Evolutionary conservation across 352 stramenopile genomes (phyloP).

Genomic region (Pythium plurisporium): DNA sequence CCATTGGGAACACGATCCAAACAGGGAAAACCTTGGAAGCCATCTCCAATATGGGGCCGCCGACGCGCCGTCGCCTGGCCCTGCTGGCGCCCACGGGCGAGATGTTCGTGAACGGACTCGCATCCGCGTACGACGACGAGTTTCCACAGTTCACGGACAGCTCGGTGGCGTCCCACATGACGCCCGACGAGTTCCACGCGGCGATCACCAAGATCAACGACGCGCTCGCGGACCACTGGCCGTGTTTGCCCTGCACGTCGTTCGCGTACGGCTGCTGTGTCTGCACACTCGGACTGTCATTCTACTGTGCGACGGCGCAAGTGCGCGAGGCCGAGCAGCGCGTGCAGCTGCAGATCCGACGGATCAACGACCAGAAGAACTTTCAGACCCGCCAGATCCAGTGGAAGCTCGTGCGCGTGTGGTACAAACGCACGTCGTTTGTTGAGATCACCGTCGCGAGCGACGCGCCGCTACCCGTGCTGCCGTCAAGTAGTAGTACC

Average conservation of each 20-base stretch:
- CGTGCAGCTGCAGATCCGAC: slow-evolving; percentile 58
- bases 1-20: background rate
- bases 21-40: background rate
- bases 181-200: slow-evolving; percentile 55
- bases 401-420: slow-evolving; percentile 62
- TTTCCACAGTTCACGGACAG: slow-evolving; percentile 42
- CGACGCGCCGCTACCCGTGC: slow-evolving; percentile 10
- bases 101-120: slow-evolving; percentile 75
- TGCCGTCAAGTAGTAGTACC: no score
- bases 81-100: slow-evolving; percentile 61
- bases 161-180: slow-evolving; percentile 42
- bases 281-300: slow-evolving; percentile 72
- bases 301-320: slow-evolving; percentile 76
- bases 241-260: slow-evolving; percentile 72
- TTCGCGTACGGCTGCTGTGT: slow-evolving; percentile 82
- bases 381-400: slow-evolving; percentile 52
- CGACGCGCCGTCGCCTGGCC: slow-evolving; percentile 30
- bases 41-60: background rate
- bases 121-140: slow-evolving; percentile 70
- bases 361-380: slow-evolving; percentile 64
- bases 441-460: slow-evolving; percentile 52
- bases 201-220: slow-evolving; percentile 75
- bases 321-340: slow-evolving; percentile 68
- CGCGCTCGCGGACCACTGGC: slow-evolving; percentile 79
- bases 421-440: slow-evolving; percentile 62